These are phyloP conservation scores for Ustilago lituana DNA, from an alignment of 1,284 basidiomycete species.

Conservation along the genomic window DNA sequence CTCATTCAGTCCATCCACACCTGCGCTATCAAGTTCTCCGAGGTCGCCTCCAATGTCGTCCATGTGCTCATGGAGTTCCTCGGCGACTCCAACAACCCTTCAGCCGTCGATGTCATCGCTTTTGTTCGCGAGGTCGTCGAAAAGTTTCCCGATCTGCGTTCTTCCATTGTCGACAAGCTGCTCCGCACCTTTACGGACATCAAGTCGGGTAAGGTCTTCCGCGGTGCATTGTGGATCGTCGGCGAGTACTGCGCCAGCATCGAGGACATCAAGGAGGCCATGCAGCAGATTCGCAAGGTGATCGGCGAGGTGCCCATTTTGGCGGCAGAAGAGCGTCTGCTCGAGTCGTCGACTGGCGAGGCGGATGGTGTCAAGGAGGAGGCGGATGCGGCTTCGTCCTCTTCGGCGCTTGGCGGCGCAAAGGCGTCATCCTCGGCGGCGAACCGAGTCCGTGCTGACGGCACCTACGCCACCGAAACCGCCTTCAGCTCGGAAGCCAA, in stretches of 20 bases:
- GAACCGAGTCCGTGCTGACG: constrained; percentile 85
- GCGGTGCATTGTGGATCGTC: constrained; percentile 96
- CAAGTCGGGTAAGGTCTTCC: constrained; percentile 96
- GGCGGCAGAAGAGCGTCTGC: constrained; percentile 71
- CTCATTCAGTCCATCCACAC: constrained; percentile 97
- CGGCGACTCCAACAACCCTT: constrained; percentile 93
- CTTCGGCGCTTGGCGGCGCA: constrained; percentile 51
- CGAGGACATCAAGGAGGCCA: constrained; percentile 69
- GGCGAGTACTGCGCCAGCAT: constrained; percentile 79
- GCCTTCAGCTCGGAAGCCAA: constrained; percentile 80
- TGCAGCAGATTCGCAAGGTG: constrained; percentile 85
- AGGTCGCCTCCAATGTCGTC: constrained; percentile 94
- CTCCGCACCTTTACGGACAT: constrained; percentile 85
- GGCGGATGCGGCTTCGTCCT: constrained; percentile 29
- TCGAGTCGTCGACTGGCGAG: constrained; percentile 63
- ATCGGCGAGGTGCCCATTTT: constrained; percentile 96
- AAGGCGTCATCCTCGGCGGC: constrained; percentile 70
- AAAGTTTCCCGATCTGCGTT: constrained; percentile 90
- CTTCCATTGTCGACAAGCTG: constrained; percentile 86
- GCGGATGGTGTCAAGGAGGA: constrained; percentile 33
- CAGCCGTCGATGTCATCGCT: constrained; percentile 92
- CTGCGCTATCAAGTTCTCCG: constrained; percentile 96
- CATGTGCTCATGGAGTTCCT: constrained; percentile 99
- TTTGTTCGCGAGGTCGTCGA: constrained; percentile 98
- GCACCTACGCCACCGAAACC: constrained; percentile 97